These are phyloP conservation scores for Helotiales sp. DNA, from an alignment of 2,329 filamentous ascomycete species.

Conservation along the genomic window DNA sequence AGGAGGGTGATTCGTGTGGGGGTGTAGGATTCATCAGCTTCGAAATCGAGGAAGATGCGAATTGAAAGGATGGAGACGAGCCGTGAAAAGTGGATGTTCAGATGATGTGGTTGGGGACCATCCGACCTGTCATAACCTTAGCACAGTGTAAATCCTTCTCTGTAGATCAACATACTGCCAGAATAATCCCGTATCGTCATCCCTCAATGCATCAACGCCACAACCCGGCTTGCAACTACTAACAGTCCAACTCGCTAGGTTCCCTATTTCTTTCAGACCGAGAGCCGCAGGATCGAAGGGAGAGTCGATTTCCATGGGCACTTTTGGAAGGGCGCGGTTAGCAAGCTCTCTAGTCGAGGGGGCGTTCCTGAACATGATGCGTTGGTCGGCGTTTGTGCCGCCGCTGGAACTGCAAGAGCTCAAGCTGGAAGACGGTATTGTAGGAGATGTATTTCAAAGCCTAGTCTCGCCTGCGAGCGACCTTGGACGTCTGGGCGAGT, in stretches of 20 bases:
- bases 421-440: too few species aligned
- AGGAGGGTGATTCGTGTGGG: slow-evolving; percentile 90
- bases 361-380: too few species aligned
- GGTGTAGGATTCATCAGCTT: slow-evolving; percentile 93
- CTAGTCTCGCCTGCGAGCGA: too few species aligned
- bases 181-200: slow-evolving; percentile 73
- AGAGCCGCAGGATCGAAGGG: slow-evolving; percentile 55
- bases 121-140: slow-evolving; percentile 62
- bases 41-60: slow-evolving; percentile 88
- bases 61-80: slow-evolving; percentile 78
- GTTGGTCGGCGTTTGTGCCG: too few species aligned
- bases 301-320: slow-evolving; percentile 42
- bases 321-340: slow-evolving; percentile 28
- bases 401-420: too few species aligned
- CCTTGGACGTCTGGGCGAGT: too few species aligned
- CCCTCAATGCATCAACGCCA: slow-evolving; percentile 75
- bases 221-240: slow-evolving; percentile 82
- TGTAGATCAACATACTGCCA: slow-evolving; percentile 68
- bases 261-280: slow-evolving; percentile 81
- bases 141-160: not conserved
- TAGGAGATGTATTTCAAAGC: too few species aligned
- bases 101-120: slow-evolving; percentile 79
- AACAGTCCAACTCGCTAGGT: slow-evolving; percentile 82
- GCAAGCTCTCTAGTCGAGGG: slow-evolving; percentile 6
- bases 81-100: slow-evolving; percentile 87